phyloP scores from a whole-genome alignment of 169 alveolate species.

The Plasmodium gallinaceum region DNA sequence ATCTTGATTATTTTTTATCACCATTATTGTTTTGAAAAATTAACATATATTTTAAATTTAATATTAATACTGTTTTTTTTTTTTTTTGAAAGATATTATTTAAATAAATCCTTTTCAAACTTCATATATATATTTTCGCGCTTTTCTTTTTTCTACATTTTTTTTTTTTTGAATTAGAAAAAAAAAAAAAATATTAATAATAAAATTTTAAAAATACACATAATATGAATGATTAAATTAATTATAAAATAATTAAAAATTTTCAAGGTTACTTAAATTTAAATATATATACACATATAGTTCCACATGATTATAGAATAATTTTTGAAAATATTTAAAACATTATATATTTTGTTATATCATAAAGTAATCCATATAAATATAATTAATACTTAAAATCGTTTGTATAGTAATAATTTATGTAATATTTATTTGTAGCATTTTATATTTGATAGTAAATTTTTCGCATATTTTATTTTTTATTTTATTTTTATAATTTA shows the following conservation, averaged over 20 bases:
- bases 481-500: not conserved
- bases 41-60: not conserved
- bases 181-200: not conserved
- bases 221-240: not conserved
- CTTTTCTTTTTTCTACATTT: conserved; percentile 71
- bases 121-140: conserved; percentile 64
- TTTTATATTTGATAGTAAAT: not conserved
- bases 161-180: not conserved
- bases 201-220: not conserved
- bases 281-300: conserved; percentile 8
- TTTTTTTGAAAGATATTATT: not conserved
- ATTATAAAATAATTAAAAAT: too few relatives aligned
- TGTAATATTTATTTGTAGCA: not conserved
- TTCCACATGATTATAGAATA: too few relatives aligned
- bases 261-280: too few relatives aligned
- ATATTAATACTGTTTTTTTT: not conserved
- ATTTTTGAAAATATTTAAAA: too few relatives aligned
- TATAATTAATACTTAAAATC: too few relatives aligned
- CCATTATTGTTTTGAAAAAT: conserved; percentile 21
- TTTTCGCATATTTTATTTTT: not conserved
- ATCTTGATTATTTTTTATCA: conserved; percentile 16
- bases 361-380: too few relatives aligned
- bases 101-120: conserved; percentile 60
- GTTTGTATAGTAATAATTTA: too few relatives aligned
- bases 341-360: too few relatives aligned